phyloP scores from a whole-genome alignment of 106 monocot genomes.

The Dendrobium chrysotoxum region DNA sequence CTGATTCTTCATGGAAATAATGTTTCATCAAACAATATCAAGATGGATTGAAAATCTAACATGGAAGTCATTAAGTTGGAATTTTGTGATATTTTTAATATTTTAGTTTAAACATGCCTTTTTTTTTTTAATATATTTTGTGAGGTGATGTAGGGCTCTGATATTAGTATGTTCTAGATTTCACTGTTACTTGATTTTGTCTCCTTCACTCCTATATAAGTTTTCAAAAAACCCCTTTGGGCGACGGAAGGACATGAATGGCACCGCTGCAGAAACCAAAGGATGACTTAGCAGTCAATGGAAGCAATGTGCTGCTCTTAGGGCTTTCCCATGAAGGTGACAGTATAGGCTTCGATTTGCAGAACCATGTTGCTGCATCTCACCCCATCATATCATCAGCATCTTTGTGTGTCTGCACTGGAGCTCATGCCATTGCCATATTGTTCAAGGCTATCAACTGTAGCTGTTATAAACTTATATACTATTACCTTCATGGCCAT shows the following conservation, averaged over 20 bases:
- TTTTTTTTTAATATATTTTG: neutral
- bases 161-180: neutral
- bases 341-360: slow-evolving; percentile 25
- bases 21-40: too few relatives aligned
- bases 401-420: slow-evolving; percentile 32
- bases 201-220: slow-evolving; percentile 44
- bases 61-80: too few relatives aligned
- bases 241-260: slow-evolving; percentile 62
- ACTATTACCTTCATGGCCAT: slow-evolving; percentile 27
- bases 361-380: slow-evolving; percentile 46
- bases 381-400: slow-evolving; percentile 29
- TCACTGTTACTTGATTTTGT: neutral
- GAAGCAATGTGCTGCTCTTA: slow-evolving; percentile 13
- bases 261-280: slow-evolving; percentile 31
- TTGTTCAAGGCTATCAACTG: slow-evolving; percentile 6
- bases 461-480: slow-evolving; percentile 14
- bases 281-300: slow-evolving; percentile 44
- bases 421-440: slow-evolving; percentile 39
- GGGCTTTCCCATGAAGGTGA: slow-evolving; percentile 26
- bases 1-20: neutral
- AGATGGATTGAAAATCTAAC: too few relatives aligned
- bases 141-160: neutral
- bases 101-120: neutral
- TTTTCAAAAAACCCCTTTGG: slow-evolving; percentile 98
- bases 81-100: neutral